Conservation (phyloP, 2,329 filamentous ascomycete species). For the Verticillium albo-atrum region DNA sequence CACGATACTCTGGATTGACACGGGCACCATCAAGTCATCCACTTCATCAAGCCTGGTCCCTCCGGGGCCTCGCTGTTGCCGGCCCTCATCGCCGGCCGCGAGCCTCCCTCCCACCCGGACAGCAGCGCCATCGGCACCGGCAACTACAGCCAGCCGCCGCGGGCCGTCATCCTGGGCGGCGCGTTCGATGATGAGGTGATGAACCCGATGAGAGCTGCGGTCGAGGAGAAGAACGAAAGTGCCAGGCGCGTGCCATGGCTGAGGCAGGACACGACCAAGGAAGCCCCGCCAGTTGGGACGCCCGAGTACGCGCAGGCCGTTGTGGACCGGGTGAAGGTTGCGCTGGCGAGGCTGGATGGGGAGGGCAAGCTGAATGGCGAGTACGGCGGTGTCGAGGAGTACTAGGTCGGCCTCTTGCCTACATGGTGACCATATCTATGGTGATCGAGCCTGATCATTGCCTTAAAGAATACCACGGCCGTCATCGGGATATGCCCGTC, state of each 20-base stretch:
- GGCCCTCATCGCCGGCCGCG: slow-evolving; percentile 4
- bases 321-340: slow-evolving; percentile 17
- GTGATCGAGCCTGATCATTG: too few relatives aligned
- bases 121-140: slow-evolving; percentile 11
- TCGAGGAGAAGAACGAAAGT: slow-evolving; percentile 1
- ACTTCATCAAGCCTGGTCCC: slow-evolving; percentile 8
- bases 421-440: too few relatives aligned
- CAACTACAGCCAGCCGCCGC: slow-evolving; percentile 6
- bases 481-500: too few relatives aligned
- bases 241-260: slow-evolving; percentile 16
- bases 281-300: slow-evolving; percentile 15
- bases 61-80: slow-evolving; percentile 11
- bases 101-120: slow-evolving; percentile 8
- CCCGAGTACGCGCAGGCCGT: slow-evolving; percentile 21
- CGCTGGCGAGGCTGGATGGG: slow-evolving; percentile 11
- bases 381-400: slow-evolving; percentile 13
- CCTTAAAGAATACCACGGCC: too few relatives aligned
- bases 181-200: slow-evolving; percentile 6
- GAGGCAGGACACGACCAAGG: slow-evolving; percentile 15
- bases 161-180: slow-evolving; percentile 9
- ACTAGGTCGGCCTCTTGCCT: neutral
- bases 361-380: slow-evolving; percentile 16
- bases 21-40: slow-evolving; percentile 4
- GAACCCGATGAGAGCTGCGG: neutral
- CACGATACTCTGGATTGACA: neutral